These are phyloP conservation scores for Colletotrichum sp. DNA, from an alignment of 2,329 filamentous ascomycete genomes.

Conservation along the genomic window DNA sequence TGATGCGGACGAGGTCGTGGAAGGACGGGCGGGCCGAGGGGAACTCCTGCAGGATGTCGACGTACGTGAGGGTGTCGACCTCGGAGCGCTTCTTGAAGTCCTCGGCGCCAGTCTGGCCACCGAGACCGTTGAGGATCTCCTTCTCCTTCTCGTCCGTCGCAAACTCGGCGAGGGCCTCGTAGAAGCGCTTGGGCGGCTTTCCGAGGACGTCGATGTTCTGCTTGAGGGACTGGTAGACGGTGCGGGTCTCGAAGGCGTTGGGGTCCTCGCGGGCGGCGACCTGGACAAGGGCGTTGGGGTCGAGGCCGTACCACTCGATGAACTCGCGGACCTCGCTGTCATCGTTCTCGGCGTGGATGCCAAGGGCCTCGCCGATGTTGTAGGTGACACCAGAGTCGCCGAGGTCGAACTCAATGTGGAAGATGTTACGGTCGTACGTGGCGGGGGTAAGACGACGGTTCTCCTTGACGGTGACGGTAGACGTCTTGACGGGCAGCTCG, in stretches of 20 bases:
- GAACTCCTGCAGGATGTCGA: constrained; percentile 90
- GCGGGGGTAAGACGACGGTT: constrained; percentile 89
- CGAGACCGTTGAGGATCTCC: constrained; percentile 78
- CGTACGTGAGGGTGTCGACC: constrained; percentile 89
- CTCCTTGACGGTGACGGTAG: constrained; percentile 89
- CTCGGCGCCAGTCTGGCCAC: constrained; percentile 77
- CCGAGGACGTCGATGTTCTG: constrained; percentile 98
- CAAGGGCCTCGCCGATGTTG: constrained; percentile 95
- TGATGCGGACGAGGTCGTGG: constrained; percentile 86
- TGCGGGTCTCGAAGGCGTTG: constrained; percentile 80
- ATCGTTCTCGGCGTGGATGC: constrained; percentile 96
- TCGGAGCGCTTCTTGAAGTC: constrained; percentile 94
- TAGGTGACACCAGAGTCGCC: constrained; percentile 91
- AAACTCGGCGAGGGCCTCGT: constrained; percentile 88
- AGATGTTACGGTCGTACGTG: constrained; percentile 97
- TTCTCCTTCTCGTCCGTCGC: constrained; percentile 84
- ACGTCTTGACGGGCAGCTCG: constrained; percentile 85
- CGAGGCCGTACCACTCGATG: constrained; percentile 87
- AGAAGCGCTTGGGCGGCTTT: constrained; percentile 96
- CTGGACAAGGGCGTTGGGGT: constrained; percentile 85
- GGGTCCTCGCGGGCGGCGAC: constrained; percentile 85
- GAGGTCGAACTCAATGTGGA: constrained; percentile 99
- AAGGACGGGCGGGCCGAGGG: constrained; percentile 86
- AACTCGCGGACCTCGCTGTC: constrained; percentile 79
- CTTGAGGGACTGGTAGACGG: constrained; percentile 87